These are phyloP conservation scores for Salix koriyanagi DNA, from an alignment of 345 rosid genomes.

Conservation along the genomic window DNA sequence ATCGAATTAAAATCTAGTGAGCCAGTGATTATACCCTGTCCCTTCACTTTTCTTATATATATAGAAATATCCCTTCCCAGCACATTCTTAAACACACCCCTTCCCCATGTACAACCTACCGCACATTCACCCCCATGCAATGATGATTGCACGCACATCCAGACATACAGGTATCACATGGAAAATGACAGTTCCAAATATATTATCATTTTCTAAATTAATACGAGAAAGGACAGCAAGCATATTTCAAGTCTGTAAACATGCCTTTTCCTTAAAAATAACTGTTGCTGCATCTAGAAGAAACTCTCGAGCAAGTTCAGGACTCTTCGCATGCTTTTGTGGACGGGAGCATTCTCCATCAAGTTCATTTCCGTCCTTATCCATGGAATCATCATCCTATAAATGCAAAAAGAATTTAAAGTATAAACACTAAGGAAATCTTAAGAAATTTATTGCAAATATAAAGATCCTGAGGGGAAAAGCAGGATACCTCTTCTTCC, in stretches of 20 bases:
- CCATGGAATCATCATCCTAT: slow-evolving; percentile 93
- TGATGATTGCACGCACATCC: not conserved
- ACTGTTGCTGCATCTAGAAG: slow-evolving; percentile 95
- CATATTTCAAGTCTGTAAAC: slow-evolving; percentile 19
- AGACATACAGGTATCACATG: not conserved
- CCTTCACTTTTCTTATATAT: not conserved
- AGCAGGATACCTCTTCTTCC: slow-evolving; percentile 84
- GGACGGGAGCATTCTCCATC: slow-evolving; percentile 98
- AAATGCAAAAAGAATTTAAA: slow-evolving; percentile 13
- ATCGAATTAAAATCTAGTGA: not conserved
- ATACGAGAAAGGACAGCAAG: slow-evolving; percentile 5
- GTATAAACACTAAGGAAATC: not conserved
- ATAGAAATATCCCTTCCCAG: not conserved
- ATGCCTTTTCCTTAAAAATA: slow-evolving; percentile 94
- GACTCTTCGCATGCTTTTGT: slow-evolving; percentile 99
- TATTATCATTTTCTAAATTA: not conserved
- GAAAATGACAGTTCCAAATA: not conserved
- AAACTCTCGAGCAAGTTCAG: slow-evolving; percentile 99
- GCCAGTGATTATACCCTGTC: not conserved
- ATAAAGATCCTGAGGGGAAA: not conserved
- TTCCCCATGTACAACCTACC: slow-evolving; percentile 1
- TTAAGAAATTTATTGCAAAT: not conserved
- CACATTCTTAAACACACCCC: not conserved
- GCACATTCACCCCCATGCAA: not conserved
- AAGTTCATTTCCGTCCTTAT: slow-evolving; percentile 90